These are phyloP conservation scores for Lactarius trivialis DNA, from an alignment of 768 basidiomycete genomes.

Conservation along the genomic window DNA sequence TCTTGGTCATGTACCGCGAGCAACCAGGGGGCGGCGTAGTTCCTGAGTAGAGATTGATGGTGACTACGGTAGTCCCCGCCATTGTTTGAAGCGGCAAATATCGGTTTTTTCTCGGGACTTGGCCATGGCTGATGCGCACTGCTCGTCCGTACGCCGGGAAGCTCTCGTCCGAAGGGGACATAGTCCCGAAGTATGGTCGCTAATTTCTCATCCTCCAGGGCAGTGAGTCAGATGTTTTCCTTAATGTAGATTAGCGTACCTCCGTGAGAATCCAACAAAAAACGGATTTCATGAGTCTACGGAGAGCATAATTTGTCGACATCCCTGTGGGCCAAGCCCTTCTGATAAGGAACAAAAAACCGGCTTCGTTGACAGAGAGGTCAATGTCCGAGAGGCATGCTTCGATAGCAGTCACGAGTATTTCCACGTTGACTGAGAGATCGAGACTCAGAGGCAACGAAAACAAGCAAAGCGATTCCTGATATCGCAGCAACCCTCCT, in stretches of 20 bases:
- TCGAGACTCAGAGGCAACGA: constrained; percentile 69
- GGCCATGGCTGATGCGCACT: constrained; percentile 53
- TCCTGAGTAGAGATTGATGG: constrained; percentile 45
- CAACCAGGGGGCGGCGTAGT: constrained; percentile 64
- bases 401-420: constrained; percentile 63
- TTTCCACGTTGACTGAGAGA: constrained; percentile 64
- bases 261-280: constrained; percentile 70
- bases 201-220: constrained; percentile 54
- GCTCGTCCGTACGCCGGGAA: constrained; percentile 58
- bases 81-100: constrained; percentile 39
- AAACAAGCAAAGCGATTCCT: constrained; percentile 46
- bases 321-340: constrained; percentile 72
- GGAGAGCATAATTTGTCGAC: constrained; percentile 63
- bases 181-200: constrained; percentile 63
- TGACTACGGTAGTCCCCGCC: constrained; percentile 67
- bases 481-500: constrained; percentile 30
- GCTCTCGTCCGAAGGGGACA: constrained; percentile 45
- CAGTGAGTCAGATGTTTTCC: neutral
- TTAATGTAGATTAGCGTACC: constrained; percentile 34
- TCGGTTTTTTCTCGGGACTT: constrained; percentile 29
- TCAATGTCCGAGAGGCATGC: constrained; percentile 64
- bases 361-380: constrained; percentile 67
- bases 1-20: constrained; percentile 61
- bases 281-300: constrained; percentile 50
- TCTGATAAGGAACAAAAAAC: constrained; percentile 59